Evolutionary conservation across 306 rosid genomes (phyloP), one percentile per base, ranked within the genome.

Genomic region (Senna siamea): DNA sequence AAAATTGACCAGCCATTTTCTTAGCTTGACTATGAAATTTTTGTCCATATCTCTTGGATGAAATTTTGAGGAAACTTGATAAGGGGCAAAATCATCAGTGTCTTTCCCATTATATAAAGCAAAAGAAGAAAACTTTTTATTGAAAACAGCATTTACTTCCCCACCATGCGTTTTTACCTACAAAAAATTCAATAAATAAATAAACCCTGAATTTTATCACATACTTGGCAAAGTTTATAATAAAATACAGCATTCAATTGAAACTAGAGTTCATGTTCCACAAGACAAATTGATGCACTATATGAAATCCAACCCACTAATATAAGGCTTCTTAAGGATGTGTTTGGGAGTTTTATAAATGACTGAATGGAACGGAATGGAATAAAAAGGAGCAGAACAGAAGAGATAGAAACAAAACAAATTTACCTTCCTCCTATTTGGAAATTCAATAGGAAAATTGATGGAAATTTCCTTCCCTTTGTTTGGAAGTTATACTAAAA

Each of bases 1-100:
- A 18, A 85, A 85, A 82, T 71, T 72, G 52, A 37, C 63, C 51
- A 82, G 48, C 92, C 94, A 93, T 76, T 78, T 85, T 83, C 98
- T 83, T 70, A 93, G 85, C 15, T 72, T 51, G 30, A 4, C 38
- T 34, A 88, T 20, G 26, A 69, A 59, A 60, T 6, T 59, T 55
- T 70, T 76, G 77, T 86, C 93, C 9, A 69, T 50, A 13, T 85
- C 80, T 72, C 48, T 66, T 8, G 69, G 73, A 11, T n/a, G 74
- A 84, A 85, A 80, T 15, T 18, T 72, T 5, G 88, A 70, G 46
- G 79, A 84, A 70, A 28, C 60, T 55, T 91, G 88, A 69, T 88
- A 93, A 19, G 97, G 94, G 59, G 1, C 48, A 67, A 76, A 79
- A 58, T 60, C 59, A 17, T 67, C 44, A 22, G 61, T 76, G 59